phyloP scores from a whole-genome alignment of 2,329 filamentous ascomycete genomes.

The Cordyceps javanica region DNA sequence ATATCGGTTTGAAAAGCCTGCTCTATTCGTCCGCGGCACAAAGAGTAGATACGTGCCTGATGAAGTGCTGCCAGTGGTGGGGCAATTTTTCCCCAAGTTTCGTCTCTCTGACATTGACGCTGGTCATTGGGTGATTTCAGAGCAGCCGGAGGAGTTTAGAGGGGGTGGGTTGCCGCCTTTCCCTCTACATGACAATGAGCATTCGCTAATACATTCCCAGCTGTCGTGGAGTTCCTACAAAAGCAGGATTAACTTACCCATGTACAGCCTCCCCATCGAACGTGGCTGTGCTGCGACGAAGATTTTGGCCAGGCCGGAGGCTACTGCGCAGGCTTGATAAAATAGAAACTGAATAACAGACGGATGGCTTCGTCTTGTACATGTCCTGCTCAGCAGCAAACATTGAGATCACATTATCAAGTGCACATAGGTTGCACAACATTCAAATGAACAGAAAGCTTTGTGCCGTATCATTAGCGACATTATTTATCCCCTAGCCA shows the following conservation, averaged over 20 bases:
- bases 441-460: conserved; percentile 13
- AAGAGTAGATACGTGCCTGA: conserved; percentile 74
- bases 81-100: conserved; percentile 76
- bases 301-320: neutral
- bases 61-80: conserved; percentile 71
- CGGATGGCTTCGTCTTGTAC: too few species aligned
- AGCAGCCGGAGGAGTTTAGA: conserved; percentile 74
- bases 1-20: conserved; percentile 65
- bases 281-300: neutral
- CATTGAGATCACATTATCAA: neutral
- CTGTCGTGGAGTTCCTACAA: conserved; percentile 57
- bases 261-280: too few species aligned
- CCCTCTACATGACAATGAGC: neutral
- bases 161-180: conserved; percentile 44
- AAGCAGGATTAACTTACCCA: conserved; percentile 36
- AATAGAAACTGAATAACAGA: too few species aligned
- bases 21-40: conserved; percentile 75
- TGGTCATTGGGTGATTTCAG: conserved; percentile 87
- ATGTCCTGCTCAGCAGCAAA: neutral
- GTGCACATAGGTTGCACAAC: neutral
- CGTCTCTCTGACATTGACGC: conserved; percentile 66
- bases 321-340: too few species aligned
- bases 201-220: conserved; percentile 29
- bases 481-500: conserved; percentile 35
- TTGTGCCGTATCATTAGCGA: conserved; percentile 32